These are phyloP conservation scores for Aureobasidium sp. DNA, from an alignment of 2,329 filamentous ascomycete genomes.

Conservation along the genomic window DNA sequence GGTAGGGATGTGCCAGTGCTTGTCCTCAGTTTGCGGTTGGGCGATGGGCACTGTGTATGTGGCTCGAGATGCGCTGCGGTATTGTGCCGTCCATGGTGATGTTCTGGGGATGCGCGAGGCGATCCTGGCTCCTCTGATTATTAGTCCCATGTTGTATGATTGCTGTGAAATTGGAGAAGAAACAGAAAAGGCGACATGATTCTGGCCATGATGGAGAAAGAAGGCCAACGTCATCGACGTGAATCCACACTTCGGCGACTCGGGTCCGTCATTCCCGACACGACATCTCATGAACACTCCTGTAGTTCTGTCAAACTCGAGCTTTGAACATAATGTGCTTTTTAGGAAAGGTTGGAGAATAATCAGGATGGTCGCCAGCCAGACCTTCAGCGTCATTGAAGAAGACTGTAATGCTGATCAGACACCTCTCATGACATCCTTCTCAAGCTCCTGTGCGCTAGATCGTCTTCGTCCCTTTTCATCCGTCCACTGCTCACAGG, in stretches of 20 bases:
- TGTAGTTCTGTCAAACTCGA: too few relatives aligned
- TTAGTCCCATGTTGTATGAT: neutral
- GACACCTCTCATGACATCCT: neutral
- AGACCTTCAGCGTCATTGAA: neutral
- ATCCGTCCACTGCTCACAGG: neutral
- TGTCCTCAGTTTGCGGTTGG: constrained; percentile 16
- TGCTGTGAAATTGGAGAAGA: neutral
- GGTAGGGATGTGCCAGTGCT: constrained; percentile 34
- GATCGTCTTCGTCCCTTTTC: neutral
- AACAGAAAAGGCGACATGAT: neutral
- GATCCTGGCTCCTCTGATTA: neutral
- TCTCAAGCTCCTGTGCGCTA: neutral
- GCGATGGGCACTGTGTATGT: constrained; percentile 21
- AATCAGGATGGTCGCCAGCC: neutral
- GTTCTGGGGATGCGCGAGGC: neutral
- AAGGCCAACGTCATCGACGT: neutral
- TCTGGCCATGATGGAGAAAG: neutral
- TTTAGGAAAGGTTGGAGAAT: neutral
- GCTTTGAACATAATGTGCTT: too few relatives aligned
- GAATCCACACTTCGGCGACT: neutral
- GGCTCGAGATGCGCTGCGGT: constrained; percentile 1
- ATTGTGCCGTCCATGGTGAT: neutral
- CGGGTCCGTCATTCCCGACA: neutral
- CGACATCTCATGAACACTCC: neutral
- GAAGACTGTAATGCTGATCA: neutral